Evolutionary conservation across 1,284 basidiomycete species (phyloP).

Genomic region (Inonotus obliquus): DNA sequence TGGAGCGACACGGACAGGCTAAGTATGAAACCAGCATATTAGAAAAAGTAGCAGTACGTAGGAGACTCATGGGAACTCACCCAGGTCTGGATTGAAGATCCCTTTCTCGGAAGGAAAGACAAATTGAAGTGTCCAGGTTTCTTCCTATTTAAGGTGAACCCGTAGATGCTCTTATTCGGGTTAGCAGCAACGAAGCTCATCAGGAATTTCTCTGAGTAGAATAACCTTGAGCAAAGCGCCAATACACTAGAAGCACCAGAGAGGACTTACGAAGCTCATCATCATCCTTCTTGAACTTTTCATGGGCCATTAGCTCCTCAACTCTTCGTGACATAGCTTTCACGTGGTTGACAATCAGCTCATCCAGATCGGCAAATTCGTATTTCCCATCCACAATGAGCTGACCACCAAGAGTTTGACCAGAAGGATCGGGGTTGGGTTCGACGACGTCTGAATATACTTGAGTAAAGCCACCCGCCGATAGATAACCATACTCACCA

Average conservation of each 20-base stretch:
- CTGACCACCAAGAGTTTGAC: conserved; percentile 65
- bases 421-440: conserved; percentile 67
- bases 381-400: conserved; percentile 82
- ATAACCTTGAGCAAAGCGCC: not conserved
- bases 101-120: conserved; percentile 91
- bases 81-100: conserved; percentile 88
- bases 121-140: conserved; percentile 92
- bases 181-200: conserved; percentile 91
- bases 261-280: conserved; percentile 79
- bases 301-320: conserved; percentile 93
- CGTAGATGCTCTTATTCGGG: conserved; percentile 92
- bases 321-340: conserved; percentile 92
- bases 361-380: conserved; percentile 93
- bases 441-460: conserved; percentile 78
- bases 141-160: conserved; percentile 89
- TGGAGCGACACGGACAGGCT: conserved; percentile 88
- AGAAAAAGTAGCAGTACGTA: not conserved
- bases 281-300: conserved; percentile 92
- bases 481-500: conserved; percentile 43
- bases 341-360: conserved; percentile 96
- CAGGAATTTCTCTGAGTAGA: conserved; percentile 69
- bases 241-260: conserved; percentile 7
- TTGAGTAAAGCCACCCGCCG: not conserved
- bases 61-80: conserved; percentile 41
- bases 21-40: not conserved